Evolutionary conservation across 192 early-diverging fungal species (phyloP).

Genomic region (Backusella westeae): DNA sequence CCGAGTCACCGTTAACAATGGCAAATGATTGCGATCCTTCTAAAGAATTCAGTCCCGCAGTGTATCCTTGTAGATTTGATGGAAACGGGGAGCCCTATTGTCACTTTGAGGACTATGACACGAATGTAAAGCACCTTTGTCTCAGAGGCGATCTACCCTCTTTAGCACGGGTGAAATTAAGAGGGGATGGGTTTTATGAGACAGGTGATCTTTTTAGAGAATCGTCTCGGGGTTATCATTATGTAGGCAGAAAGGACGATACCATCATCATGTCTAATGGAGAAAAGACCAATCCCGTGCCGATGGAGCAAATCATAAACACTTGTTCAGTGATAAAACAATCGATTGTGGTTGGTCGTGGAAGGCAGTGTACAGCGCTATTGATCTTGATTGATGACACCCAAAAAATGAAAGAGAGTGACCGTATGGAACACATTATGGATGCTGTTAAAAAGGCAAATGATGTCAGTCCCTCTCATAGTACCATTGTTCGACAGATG

Average conservation of each 20-base stretch:
- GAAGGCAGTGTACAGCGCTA: background rate
- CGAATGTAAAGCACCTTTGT: slow-evolving; percentile 3
- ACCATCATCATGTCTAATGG: slow-evolving; percentile 23
- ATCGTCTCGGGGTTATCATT: background rate
- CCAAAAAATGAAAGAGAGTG: background rate
- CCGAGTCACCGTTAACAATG: background rate
- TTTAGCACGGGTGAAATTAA: background rate
- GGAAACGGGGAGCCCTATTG: background rate
- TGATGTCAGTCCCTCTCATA: slow-evolving; percentile 14
- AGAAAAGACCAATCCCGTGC: slow-evolving; percentile 34
- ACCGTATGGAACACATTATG: background rate
- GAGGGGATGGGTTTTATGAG: slow-evolving; percentile 18
- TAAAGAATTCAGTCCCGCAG: background rate
- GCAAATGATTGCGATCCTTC: background rate
- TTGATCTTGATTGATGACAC: background rate
- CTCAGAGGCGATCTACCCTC: background rate
- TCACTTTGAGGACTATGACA: background rate
- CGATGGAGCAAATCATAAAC: slow-evolving; percentile 19
- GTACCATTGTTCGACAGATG: slow-evolving; percentile 17
- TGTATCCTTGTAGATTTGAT: background rate
- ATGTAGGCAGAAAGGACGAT: slow-evolving; percentile 20
- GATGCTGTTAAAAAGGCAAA: slow-evolving; percentile 15
- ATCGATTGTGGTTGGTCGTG: slow-evolving; percentile 11
- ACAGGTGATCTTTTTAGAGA: slow-evolving; percentile 22
- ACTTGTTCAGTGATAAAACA: slow-evolving; percentile 4